Base-by-base conservation (phyloP, 2,329 filamentous ascomycete species). In the Pseudocercospora macadamiae region DNA sequence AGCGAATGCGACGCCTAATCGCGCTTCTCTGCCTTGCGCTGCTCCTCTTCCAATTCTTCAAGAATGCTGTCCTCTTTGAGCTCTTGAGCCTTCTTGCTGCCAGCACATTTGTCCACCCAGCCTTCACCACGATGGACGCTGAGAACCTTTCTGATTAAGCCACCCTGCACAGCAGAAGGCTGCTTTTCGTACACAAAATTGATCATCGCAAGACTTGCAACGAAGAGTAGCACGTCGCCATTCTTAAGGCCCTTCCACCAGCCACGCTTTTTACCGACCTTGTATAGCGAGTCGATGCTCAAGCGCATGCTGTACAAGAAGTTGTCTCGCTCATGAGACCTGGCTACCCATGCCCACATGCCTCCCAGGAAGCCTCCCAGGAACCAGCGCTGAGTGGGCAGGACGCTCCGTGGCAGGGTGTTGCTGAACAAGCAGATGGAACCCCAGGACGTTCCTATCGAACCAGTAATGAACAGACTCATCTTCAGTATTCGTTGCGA, bases 351-450 rank as follows among this genome's bases (percentile, higher is more conserved):
- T 0, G 90, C 90, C 87, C 93, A 97, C 23, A 95, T 75, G 0
- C 95, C 95, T 1, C 89, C 91, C 1, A 96, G 70, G 73, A 93
- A 90, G 6, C 95, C 93, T 53, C 91, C 90, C 0, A 97, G 79
- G 81, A 96, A 96, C 82, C 95, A 96, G 19, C 95, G 86, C 72
- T 95, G 89, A 0, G 89, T 93, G 0, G 93, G 85, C 0, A 97
- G 80, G 7, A 92, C 80, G 4, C 82, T 83, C 2, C 88, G 83
- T 0, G 93, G 92, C 1, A 97, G 82, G 69, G 89, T 83, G 45
- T 83, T 79, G 75, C 96, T 91, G 80, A 97, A 92, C 69, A 97
- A 83, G 78, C 93, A 99, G 66, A 97, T 87, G 57, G 86, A 89
- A 1, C 87, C 92, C 95, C 95, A 99, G 28, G 87, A 86, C 0